These are phyloP conservation scores for Spirogloea muscicola DNA, from an alignment of 139 green algal species.

Conservation along the genomic window DNA sequence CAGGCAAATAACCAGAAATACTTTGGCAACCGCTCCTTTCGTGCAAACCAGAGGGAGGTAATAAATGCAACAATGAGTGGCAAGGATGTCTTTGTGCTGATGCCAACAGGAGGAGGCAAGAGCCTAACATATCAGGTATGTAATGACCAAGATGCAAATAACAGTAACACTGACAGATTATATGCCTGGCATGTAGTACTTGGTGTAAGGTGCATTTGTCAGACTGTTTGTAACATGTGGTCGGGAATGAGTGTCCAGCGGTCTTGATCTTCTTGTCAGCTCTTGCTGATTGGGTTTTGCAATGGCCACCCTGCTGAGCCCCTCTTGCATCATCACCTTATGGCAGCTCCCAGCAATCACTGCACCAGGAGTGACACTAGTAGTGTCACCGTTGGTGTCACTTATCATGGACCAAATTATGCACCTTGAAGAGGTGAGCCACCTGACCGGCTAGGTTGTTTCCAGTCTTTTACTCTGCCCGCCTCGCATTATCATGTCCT, in stretches of 20 bases:
- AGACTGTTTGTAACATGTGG: too few relatives aligned
- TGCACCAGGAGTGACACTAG: slow-evolving; percentile 55
- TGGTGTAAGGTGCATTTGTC: too few relatives aligned
- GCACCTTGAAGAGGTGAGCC: slow-evolving; percentile 50
- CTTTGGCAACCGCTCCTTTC: slow-evolving; percentile 74
- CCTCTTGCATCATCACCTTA: too few relatives aligned
- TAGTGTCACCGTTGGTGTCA: slow-evolving; percentile 74
- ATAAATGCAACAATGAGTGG: slow-evolving; percentile 72
- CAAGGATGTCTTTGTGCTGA: slow-evolving; percentile 80
- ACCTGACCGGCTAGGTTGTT: too few relatives aligned
- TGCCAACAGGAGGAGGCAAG: slow-evolving; percentile 82
- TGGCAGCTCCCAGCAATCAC: slow-evolving; percentile 44
- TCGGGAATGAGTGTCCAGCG: too few relatives aligned
- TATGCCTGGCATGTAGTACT: too few relatives aligned
- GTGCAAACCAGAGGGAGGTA: slow-evolving; percentile 64
- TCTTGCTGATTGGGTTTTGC: too few relatives aligned
- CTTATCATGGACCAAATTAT: slow-evolving; percentile 80
- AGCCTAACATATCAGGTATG: slow-evolving; percentile 68
- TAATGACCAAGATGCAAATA: slow-evolving; percentile 4
- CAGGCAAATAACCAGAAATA: slow-evolving; percentile 39
- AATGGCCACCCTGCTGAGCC: too few relatives aligned
- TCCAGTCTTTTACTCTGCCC: too few relatives aligned
- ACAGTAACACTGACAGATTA: too few relatives aligned
- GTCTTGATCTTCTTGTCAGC: not conserved
- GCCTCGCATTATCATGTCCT: too few relatives aligned